Base-by-base conservation (phyloP, 2,329 filamentous ascomycete species). In the Boeremia lycopersici region DNA sequence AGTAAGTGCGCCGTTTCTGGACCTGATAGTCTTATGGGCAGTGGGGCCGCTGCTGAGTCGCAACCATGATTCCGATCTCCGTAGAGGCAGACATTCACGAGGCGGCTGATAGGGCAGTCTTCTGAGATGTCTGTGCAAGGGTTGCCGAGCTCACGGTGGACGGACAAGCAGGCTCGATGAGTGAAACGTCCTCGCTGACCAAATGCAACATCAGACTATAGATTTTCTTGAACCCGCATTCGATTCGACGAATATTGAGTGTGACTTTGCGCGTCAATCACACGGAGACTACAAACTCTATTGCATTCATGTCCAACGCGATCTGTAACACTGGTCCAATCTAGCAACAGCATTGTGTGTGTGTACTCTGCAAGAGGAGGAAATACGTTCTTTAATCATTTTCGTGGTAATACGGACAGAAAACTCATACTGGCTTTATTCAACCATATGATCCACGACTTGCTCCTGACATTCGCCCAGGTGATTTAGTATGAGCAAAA, bases 1-100 rank as follows among this genome's bases (percentile, higher is more conserved):
- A 70, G 65, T 73, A 64, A 71, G 65, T 63, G n/a, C 15, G 34
- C 6, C n/a, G 31, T 50, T 39, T 42, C 34, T 48, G 9, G 26
- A 38, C 34, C 10, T 31, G 19, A 42, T 41, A 29, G 19, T 38
- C 26, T 35, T 13, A 25, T 25, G 19, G 8, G 11, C 19, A 23
- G 5, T 23, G 19, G 19, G 19, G 19, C 19, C 19, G 19, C 3
- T 23, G 19, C 19, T 23, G 19, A 23, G 5, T 23, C 19, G 19
- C 19, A 23, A 23, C 19, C 19, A 23, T 23, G 19, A 23, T 23
- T 23, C 19, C 29, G 25, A 31, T 30, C 13, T 26, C 13, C 2
- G 23, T 10, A 25, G 19, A 11, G 15, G 15, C 34, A 48, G 25
- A 48, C 6, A 29, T 38, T 25, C n/a, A 23, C 13, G 9, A 31